Evolutionary conservation across 1,139 yeast species (phyloP).

Genomic region (Arxiozyma slooffiae): DNA sequence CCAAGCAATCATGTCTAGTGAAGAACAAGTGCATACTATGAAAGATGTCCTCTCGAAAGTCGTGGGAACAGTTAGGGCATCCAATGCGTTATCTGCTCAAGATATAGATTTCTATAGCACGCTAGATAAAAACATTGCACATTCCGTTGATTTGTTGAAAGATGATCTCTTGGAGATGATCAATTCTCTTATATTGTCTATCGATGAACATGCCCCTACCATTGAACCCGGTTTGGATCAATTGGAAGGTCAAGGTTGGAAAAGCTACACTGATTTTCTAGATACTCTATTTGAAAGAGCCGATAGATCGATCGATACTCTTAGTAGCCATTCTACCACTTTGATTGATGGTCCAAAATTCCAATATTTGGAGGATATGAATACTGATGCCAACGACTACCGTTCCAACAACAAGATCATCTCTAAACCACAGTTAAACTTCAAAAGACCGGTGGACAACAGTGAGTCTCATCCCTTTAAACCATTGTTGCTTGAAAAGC

Average conservation of each 20-base stretch:
- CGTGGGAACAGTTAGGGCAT: conserved; percentile 53
- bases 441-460: conserved; percentile 55
- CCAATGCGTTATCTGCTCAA: conserved; percentile 65
- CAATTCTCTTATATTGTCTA: conserved; percentile 42
- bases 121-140: conserved; percentile 45
- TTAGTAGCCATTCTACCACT: conserved; percentile 26
- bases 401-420: conserved; percentile 31
- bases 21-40: conserved; percentile 1
- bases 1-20: conserved; percentile 4
- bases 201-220: conserved; percentile 32
- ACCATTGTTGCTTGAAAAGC: conserved; percentile 64
- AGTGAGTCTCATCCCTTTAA: conserved; percentile 60
- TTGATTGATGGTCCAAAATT: conserved; percentile 12
- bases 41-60: conserved; percentile 32
- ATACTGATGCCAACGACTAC: conserved; percentile 20
- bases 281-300: conserved; percentile 69
- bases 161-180: conserved; percentile 42
- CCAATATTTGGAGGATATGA: conserved; percentile 44
- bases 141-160: conserved; percentile 38
- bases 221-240: conserved; percentile 36
- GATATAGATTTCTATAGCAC: conserved; percentile 70
- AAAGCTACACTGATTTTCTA: conserved; percentile 47
- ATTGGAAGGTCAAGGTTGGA: conserved; percentile 46
- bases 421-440: conserved; percentile 62
- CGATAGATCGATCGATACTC: conserved; percentile 53